Evolutionary conservation across 1,139 yeast species (phyloP).

Genomic region (Hyphopichia wangnamkhiaoensis): DNA sequence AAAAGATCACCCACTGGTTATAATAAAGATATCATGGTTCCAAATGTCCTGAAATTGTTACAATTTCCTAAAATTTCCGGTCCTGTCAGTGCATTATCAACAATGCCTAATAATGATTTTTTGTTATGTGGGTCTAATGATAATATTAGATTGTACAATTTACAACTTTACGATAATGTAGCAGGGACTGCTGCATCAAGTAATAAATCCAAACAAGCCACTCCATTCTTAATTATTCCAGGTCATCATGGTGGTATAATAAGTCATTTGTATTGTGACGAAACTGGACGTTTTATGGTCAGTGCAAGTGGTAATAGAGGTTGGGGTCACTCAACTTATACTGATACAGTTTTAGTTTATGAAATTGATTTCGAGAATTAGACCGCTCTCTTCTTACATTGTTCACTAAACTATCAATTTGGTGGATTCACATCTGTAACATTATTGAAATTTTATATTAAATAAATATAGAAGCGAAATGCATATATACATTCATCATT

Average conservation of each 20-base stretch:
- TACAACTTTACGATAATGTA: conserved; percentile 49
- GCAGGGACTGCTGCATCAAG: conserved; percentile 13
- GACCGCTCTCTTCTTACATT: neutral
- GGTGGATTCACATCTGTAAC: neutral
- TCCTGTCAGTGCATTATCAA: conserved; percentile 77
- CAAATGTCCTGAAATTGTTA: conserved; percentile 58
- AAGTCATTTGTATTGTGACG: conserved; percentile 70
- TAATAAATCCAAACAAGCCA: conserved; percentile 40
- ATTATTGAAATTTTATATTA: neutral
- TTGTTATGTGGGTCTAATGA: conserved; percentile 87
- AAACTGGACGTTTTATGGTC: conserved; percentile 82
- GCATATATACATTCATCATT: neutral
- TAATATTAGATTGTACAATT: conserved; percentile 82
- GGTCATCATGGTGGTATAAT: conserved; percentile 63
- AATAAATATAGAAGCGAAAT: neutral
- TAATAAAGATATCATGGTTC: conserved; percentile 25
- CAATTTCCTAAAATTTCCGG: conserved; percentile 89
- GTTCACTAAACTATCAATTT: too few species aligned
- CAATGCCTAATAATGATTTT: conserved; percentile 81
- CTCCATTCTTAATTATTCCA: conserved; percentile 63
- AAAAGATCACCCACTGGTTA: conserved; percentile 19
- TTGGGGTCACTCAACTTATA: conserved; percentile 78
- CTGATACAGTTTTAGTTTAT: conserved; percentile 79
- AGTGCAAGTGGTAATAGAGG: conserved; percentile 96
- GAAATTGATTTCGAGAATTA: conserved; percentile 54